Conservation (phyloP, 2,329 filamentous ascomycete genomes). For the Aplosporella prunicola region DNA sequence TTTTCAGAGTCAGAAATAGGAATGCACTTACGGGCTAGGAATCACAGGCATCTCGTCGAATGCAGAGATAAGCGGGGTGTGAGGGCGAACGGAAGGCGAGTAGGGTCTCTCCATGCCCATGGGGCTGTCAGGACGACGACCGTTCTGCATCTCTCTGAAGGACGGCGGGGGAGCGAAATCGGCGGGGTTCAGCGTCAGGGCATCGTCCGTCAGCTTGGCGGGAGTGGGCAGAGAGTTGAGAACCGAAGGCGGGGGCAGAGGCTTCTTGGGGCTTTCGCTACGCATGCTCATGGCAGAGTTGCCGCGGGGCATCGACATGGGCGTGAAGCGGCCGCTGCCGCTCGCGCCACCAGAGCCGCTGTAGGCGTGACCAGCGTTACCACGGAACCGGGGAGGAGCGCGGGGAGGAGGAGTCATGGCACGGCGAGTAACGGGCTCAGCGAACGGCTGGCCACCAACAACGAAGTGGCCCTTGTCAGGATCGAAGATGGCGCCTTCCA, state of each 20-base stretch:
- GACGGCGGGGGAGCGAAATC: slow-evolving; percentile 76
- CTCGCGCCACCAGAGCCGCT: slow-evolving; percentile 15
- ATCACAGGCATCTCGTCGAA: slow-evolving; percentile 81
- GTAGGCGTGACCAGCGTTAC: slow-evolving; percentile 29
- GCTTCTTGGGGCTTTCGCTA: slow-evolving; percentile 40
- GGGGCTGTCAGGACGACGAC: slow-evolving; percentile 52
- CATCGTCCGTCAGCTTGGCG: slow-evolving; percentile 72
- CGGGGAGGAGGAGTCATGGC: slow-evolving; percentile 92
- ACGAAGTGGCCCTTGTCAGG: slow-evolving; percentile 58
- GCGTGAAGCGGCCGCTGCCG: slow-evolving; percentile 17
- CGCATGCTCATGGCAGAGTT: slow-evolving; percentile 31
- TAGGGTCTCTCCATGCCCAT: slow-evolving; percentile 55
- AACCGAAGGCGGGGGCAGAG: slow-evolving; percentile 61
- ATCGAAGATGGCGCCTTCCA: slow-evolving; percentile 46
- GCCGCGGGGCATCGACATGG: slow-evolving; percentile 20
- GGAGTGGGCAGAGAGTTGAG: slow-evolving; percentile 76
- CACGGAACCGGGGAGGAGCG: slow-evolving; percentile 47
- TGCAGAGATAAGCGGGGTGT: slow-evolving; percentile 69
- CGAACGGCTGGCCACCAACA: slow-evolving; percentile 52
- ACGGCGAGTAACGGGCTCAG: slow-evolving; percentile 74
- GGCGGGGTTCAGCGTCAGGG: slow-evolving; percentile 57
- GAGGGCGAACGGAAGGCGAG: slow-evolving; percentile 59
- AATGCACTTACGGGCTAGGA: slow-evolving; percentile 73
- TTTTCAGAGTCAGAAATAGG: not conserved
- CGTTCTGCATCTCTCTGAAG: slow-evolving; percentile 55